Evolutionary conservation across 2,329 filamentous ascomycete genomes (phyloP), one percentile per base, ranked within the genome.

Genomic region (Zopfia rhizophila): DNA sequence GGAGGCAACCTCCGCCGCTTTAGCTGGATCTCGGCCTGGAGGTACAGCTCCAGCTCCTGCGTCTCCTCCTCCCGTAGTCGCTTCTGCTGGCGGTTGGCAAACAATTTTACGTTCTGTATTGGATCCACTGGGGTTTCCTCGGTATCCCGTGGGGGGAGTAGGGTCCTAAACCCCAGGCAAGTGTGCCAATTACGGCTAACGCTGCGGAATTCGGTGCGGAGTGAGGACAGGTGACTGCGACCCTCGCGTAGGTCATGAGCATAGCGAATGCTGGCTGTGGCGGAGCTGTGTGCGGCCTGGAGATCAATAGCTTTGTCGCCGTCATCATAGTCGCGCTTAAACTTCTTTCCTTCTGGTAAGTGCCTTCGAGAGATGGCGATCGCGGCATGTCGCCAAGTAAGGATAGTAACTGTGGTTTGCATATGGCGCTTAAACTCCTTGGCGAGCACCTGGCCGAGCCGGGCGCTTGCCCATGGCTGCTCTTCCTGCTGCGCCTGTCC

Each of bases 181-280:
- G 33, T 37, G 18, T 23, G 33, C 33, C 33, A 37, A 22, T 19
- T 37, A 6, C 33, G 33, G 21, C 33, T 37, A 24, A 37, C 18
- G 6, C 21, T 13, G 5, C 33, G 33, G 25, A 17, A 37, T 22
- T 37, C 33, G 13, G 33, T 22, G 4, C 33, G 33, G 4, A 37
- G 4, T 7, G 33, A 37, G 12, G 33, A 18, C 25, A 24, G 7
- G 14, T 37, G 33, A 4, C 33, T 16, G 7, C 14, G 7, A 12
- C 18, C 33, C 21, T 23, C 33, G 7, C 33, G 33, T 6, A 37
- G 12, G 21, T 37, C 33, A 5, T 22, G 33, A n/a, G 33, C 33
- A 17, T 37, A 37, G 21, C 33, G 25, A 16, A 19, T 17, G 4
- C 33, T 13, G 14, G 18, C 33, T 22, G 25, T 37, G 8, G 18